Base-by-base conservation (phyloP, 2,329 filamentous ascomycete species). In the Chaetomiaceae sp. region DNA sequence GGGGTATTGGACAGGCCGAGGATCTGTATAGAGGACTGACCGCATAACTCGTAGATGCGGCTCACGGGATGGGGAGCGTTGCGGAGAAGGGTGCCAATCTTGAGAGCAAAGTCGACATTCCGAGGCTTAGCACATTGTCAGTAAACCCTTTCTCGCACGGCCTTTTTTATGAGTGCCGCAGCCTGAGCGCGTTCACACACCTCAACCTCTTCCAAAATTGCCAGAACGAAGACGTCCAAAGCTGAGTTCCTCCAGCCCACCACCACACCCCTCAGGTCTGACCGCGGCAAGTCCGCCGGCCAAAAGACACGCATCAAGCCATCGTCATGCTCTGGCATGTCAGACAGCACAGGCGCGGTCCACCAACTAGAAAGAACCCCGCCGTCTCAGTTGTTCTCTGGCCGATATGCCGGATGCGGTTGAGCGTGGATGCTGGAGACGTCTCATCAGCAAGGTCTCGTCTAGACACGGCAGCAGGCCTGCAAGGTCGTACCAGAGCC, bases 261-360 rank as follows among this genome's bases (percentile, higher is more conserved):
- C 59, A 99, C 84, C 56, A 96, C 88, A 40, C 92, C 94, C 37
- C 89, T 82, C 53, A 81, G 77, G 61, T 83, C 81, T 51, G 85
- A 87, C 69, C 78, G 80, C 50, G 81, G 79, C 65, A 89, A 84
- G 73, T 95, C 91, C 66, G 87, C 87, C 65, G 94, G 95, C 94
- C 94, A 99, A 76, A 99, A 97, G 75, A 99, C 85, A 77, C 94
- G 90, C 85, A 97, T 90, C 76, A 97, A 78, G 66, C 89, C 91
- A 89, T 94, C n/a, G n/a, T n/a, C 82, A 78, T 84, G 78, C 74
- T 82, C 81, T 75, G 81, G 75, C 82, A 85, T 85, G 78, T 77
- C 80, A 62, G 56, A 58, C 57, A 63, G 63, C 61, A 62, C 62
- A 62, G 57, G 58, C 64, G 61, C 62, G 44, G 50, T 52, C 52